Percentiles rank a stretch among this genome's conserved stretches.
These are phyloP conservation scores for Termitomyces sp. DNA, from an alignment of 768 basidiomycete genomes.

Conservation along the genomic window DNA sequence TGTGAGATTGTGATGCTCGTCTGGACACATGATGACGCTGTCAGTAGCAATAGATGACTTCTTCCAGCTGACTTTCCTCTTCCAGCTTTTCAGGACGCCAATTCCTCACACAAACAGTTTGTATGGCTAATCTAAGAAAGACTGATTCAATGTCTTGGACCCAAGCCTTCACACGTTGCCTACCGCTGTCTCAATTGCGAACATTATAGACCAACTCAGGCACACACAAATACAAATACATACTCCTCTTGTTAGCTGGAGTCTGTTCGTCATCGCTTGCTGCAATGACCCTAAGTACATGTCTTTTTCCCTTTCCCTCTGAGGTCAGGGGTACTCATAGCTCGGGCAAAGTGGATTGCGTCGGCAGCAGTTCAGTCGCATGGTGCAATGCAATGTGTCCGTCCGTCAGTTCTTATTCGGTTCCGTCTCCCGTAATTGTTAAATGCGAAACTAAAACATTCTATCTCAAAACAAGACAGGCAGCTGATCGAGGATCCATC, in stretches of 20 bases:
- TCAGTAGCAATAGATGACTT: conserved; percentile 1
- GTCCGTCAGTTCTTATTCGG: conserved; percentile 4
- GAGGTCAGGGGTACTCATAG: not conserved
- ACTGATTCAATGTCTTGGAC: conserved; percentile 5
- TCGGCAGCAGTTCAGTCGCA: not conserved
- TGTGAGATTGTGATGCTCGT: no score
- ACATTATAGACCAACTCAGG: conserved; percentile 1
- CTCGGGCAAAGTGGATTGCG: not conserved
- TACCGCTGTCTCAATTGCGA: conserved; percentile 3
- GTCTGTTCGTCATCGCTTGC: not conserved
- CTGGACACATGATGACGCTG: conserved; percentile 6
- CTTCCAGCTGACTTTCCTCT: not conserved
- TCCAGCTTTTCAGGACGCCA: not conserved
- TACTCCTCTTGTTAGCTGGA: not conserved
- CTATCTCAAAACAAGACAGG: not conserved
- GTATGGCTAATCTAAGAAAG: not conserved
- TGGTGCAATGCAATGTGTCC: not conserved
- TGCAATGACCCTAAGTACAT: not conserved
- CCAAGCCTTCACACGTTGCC: conserved; percentile 8
- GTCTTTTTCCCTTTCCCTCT: not conserved
- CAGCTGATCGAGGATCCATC: not conserved
- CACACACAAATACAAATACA: not conserved
- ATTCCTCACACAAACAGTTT: not conserved
- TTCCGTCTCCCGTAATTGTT: conserved; percentile 2
- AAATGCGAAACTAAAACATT: conserved; percentile 4